phyloP scores from a whole-genome alignment of 228 moss, liverwort and hornwort species.

The Sphagnum magellanicum region DNA sequence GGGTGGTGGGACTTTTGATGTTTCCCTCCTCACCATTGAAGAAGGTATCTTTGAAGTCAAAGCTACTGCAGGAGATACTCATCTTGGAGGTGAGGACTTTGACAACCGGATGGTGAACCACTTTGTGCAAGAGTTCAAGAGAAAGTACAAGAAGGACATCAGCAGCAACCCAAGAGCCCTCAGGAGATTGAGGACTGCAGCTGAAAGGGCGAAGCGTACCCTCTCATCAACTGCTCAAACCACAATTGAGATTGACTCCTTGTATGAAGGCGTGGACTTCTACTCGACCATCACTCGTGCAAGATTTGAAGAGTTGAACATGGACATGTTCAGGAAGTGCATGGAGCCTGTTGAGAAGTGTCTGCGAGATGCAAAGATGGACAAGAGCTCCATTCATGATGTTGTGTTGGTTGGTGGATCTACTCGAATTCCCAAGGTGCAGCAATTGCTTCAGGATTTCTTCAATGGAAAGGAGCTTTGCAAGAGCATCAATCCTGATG shows the following conservation, averaged over 20 bases:
- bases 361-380: slow-evolving; percentile 15
- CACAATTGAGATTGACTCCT: slow-evolving; percentile 24
- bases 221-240: slow-evolving; percentile 21
- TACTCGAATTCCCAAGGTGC: slow-evolving; percentile 33
- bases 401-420: slow-evolving; percentile 43
- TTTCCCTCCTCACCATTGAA: slow-evolving; percentile 20
- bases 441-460: slow-evolving; percentile 25
- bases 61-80: slow-evolving; percentile 31
- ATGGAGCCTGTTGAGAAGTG: slow-evolving; percentile 29
- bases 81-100: slow-evolving; percentile 44
- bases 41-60: slow-evolving; percentile 19
- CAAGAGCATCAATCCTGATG: slow-evolving; percentile 36
- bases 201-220: slow-evolving; percentile 34
- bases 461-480: slow-evolving; percentile 45
- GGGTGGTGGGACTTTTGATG: slow-evolving; percentile 37
- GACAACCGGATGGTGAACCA: slow-evolving; percentile 26
- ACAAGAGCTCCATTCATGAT: slow-evolving; percentile 20
- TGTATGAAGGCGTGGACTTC: slow-evolving; percentile 39
- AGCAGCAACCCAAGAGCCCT: slow-evolving; percentile 31
- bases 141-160: slow-evolving; percentile 28
- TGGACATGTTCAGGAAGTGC: slow-evolving; percentile 23
- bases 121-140: slow-evolving; percentile 22
- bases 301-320: slow-evolving; percentile 37
- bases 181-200: slow-evolving; percentile 24
- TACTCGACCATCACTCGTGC: slow-evolving; percentile 36